Percentiles rank a stretch among this genome's conserved stretches.
Evolutionary conservation across 768 basidiomycete genomes (phyloP).

Genomic region (Glaciozyma antarctica): DNA sequence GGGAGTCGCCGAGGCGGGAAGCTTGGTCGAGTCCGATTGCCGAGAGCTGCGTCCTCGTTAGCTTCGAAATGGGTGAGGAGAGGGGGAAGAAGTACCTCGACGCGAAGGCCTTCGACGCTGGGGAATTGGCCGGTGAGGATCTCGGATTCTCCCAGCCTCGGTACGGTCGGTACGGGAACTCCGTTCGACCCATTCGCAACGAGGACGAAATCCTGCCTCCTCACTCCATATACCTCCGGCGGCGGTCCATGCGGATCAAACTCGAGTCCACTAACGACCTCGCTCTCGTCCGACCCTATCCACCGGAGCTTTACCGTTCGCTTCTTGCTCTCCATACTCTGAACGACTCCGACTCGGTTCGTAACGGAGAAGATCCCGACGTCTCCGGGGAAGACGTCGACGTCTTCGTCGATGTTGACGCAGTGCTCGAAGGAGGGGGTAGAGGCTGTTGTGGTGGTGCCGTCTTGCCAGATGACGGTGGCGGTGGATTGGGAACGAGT

Average conservation of each 20-base stretch:
- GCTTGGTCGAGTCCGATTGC: constrained; percentile 20
- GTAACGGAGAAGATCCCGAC: constrained; percentile 62
- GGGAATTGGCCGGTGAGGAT: constrained; percentile 41
- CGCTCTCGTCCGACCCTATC: constrained; percentile 42
- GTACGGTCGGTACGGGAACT: constrained; percentile 57
- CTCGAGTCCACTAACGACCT: constrained; percentile 72
- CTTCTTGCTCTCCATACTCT: constrained; percentile 45
- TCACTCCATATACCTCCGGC: constrained; percentile 53
- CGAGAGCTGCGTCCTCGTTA: constrained; percentile 40
- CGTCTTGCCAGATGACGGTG: constrained; percentile 81
- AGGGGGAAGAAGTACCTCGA: constrained; percentile 8
- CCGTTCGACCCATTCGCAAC: constrained; percentile 62
- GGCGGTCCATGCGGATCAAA: constrained; percentile 69
- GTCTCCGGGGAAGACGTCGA: constrained; percentile 90
- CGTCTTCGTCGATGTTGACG: constrained; percentile 69
- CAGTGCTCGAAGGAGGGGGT: constrained; percentile 47
- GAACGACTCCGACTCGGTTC: constrained; percentile 15
- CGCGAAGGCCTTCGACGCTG: constrained; percentile 7
- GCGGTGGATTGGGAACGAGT: constrained; percentile 61
- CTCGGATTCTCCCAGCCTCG: constrained; percentile 78
- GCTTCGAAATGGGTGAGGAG: constrained; percentile 34
- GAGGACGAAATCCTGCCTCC: constrained; percentile 74
- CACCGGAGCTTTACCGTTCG: constrained; percentile 61
- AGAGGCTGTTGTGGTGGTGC: constrained; percentile 41
- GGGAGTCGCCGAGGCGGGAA: constrained; percentile 7